Evolutionary conservation across 2,329 filamentous ascomycete genomes (phyloP).

Genomic region (Bipolaris gigantea): DNA sequence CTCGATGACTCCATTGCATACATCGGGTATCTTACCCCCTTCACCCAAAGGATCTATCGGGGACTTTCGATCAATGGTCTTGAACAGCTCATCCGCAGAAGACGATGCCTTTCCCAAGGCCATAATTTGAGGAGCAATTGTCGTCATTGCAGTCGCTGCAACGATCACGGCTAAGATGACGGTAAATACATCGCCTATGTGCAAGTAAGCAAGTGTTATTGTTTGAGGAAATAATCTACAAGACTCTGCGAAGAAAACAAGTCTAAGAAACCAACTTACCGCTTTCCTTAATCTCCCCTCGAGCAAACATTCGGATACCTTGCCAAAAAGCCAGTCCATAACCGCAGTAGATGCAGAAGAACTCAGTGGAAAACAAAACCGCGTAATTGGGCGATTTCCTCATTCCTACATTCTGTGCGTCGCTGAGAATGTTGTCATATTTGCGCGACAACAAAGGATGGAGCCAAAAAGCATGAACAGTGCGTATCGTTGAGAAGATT

Average conservation of each 20-base stretch:
- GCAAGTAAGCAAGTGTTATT: not conserved
- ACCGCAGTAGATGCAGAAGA: constrained; percentile 48
- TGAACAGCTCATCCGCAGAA: constrained; percentile 39
- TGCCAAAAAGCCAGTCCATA: constrained; percentile 55
- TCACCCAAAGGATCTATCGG: constrained; percentile 64
- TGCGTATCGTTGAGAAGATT: constrained; percentile 54
- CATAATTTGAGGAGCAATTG: constrained; percentile 87
- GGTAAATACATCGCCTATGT: constrained; percentile 21
- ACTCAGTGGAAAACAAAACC: constrained; percentile 48
- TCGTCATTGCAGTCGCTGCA: constrained; percentile 70
- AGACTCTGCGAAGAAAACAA: no score
- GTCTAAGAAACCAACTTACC: constrained; percentile 12
- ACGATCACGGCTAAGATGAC: constrained; percentile 43
- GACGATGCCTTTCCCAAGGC: constrained; percentile 53
- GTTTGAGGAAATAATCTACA: no score
- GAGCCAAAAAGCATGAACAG: constrained; percentile 52
- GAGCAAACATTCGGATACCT: constrained; percentile 59
- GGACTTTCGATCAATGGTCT: constrained; percentile 75
- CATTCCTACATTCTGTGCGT: constrained; percentile 50
- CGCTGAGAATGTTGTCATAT: constrained; percentile 49
- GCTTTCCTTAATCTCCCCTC: constrained; percentile 53
- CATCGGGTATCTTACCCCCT: constrained; percentile 23
- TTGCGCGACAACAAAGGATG: constrained; percentile 47
- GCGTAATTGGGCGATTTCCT: constrained; percentile 51
- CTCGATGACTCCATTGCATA: constrained; percentile 61